Base-by-base conservation (phyloP, 192 early-diverging fungal genomes). In the Bifiguratus adelaidae region DNA sequence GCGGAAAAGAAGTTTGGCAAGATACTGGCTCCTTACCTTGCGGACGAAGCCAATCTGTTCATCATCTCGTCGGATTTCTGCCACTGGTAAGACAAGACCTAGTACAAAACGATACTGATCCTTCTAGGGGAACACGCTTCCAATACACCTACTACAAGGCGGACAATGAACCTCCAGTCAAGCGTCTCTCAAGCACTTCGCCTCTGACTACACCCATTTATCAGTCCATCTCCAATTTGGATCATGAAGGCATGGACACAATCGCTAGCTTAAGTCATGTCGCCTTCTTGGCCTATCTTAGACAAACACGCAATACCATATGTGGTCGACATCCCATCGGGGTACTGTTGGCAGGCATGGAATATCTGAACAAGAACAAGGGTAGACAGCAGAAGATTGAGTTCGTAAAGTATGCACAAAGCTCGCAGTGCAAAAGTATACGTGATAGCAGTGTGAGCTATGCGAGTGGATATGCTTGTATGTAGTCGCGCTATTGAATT, bases 1-100 rank as follows among this genome's bases (percentile, higher is more conserved):
- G 71, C 71, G 24, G 90, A 92, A 56, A 40, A 51, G 15, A 29
- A 63, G 4, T 94, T 80, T 61, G 93, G 88, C 7, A 38, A 71
- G 15, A 45, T 92, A 3, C 61, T 98, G 25, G 71, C 83, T 7
- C 73, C 71, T 4, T 94, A 93, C 53, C 61, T 97, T 13, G 54
- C 59, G 7, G 62, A 85, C 42, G 63, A 76, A 7, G 48, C 73
- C 34, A 88, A 78, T 43, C 59, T 95, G 7, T 94, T 98, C 74
- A 73, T 98, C 16, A 71, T 98, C n/a, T 98, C 95, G 24, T 86
- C 83, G 1, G 95, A 98, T 55, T 98, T 98, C 58, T 96, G 95
- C 62, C 95, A 98, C 61, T 98, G 91, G 83, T 74, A 65, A 54
- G 33, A 11, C 9, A 33, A 19, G 22, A 20, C 37, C 24, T n/a